Conservation (phyloP, 2,329 filamentous ascomycete genomes). For the Gliomastix tumulicola region DNA sequence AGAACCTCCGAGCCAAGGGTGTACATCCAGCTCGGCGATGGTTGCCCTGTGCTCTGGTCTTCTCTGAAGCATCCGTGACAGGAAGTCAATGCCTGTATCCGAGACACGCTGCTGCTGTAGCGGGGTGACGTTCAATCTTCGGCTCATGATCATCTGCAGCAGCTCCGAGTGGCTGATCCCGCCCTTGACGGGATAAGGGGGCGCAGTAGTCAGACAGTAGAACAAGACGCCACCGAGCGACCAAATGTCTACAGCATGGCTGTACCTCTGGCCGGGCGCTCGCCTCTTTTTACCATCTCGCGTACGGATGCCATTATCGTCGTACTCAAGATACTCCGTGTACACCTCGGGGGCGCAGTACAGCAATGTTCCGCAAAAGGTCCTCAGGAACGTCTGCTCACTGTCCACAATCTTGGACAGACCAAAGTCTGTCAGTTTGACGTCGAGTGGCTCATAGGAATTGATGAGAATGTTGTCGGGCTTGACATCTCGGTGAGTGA, state of each 20-base stretch:
- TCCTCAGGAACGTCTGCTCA: constrained; percentile 86
- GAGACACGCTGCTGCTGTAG: constrained; percentile 56
- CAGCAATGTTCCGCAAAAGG: constrained; percentile 90
- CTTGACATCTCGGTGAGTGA: constrained; percentile 98
- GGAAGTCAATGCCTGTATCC: constrained; percentile 62
- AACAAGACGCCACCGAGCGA: constrained; percentile 90
- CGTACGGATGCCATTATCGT: constrained; percentile 60
- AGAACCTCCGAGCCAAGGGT: constrained; percentile 61
- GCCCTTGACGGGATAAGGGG: constrained; percentile 74
- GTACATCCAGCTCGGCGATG: constrained; percentile 60
- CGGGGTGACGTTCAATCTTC: constrained; percentile 57
- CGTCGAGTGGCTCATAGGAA: constrained; percentile 62
- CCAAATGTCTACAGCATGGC: constrained; percentile 92
- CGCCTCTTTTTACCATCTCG: constrained; percentile 59
- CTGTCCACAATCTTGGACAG: constrained; percentile 90
- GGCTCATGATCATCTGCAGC: constrained; percentile 80
- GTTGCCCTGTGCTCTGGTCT: constrained; percentile 72
- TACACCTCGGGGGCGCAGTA: constrained; percentile 98
- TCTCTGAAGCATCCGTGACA: constrained; percentile 73
- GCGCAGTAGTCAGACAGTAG: constrained; percentile 69
- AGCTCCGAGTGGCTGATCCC: constrained; percentile 74
- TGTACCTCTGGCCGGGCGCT: constrained; percentile 61
- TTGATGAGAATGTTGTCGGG: constrained; percentile 93
- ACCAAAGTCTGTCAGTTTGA: constrained; percentile 95
- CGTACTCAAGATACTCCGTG: constrained; percentile 61